Base-by-base conservation (phyloP, 495 filamentous ascomycete genomes). In the Hypoxylon intermedium region DNA sequence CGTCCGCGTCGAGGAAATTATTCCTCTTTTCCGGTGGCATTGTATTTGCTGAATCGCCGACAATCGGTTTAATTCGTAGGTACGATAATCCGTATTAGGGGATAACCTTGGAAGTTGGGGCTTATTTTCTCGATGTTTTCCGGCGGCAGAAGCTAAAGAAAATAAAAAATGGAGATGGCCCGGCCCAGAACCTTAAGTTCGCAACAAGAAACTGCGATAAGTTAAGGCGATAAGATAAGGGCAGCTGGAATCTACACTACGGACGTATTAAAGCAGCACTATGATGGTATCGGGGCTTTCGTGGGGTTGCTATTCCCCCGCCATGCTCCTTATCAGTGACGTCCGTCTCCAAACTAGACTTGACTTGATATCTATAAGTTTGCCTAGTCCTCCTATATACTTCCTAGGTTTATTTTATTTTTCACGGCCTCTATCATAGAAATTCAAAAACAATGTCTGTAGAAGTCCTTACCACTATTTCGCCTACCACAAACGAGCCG, bases 401-500 rank as follows among this genome's bases (percentile, higher is more conserved):
- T 28, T n/a, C n/a, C n/a, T n/a, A 31, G 15, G 26, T 48, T 12
- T 21, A 30, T 15, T 47, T 18, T 24, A 43, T n/a, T 23, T 7
- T 40, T 24, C 9, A 20, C 23, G 12, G 19, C 33, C 33, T 15
- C 1, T 21, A 12, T 48, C 9, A 38, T 38, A 52, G 11, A n/a
- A n/a, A n/a, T n/a, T n/a, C n/a, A n/a, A n/a, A 42, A 5, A 30
- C 38, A 23, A 94, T 94, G 90, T 84, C 89, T 52, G 74, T 85
- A 37, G 92, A 95, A 83, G 85, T 79, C 1, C 85, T 97, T 66
- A 93, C 85, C 1, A 96, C 93, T 43, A 91, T 97, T 66, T 97
- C 93, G 2, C 93, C 93, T 41, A 87, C 84, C 31, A 97, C 92
- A 40, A 89, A 90, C 72, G 81, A 88, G 61, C 82, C 90, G 15